These are phyloP conservation scores for Penicillium sp. DNA, from an alignment of 2,329 filamentous ascomycete genomes.

Conservation along the genomic window DNA sequence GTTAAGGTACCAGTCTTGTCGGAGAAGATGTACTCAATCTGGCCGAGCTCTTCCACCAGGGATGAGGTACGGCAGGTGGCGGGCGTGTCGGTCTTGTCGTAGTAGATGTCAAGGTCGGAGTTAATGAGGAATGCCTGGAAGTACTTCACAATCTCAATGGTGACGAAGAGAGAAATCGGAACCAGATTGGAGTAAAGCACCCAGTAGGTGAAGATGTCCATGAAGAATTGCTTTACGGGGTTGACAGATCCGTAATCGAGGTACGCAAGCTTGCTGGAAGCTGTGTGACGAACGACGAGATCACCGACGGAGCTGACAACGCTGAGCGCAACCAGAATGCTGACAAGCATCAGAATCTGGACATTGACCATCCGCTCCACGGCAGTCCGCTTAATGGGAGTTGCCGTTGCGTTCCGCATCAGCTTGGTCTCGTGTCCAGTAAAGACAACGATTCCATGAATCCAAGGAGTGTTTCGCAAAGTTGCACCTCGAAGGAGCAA, in stretches of 20 bases:
- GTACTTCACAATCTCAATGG: constrained; percentile 96
- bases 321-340: constrained; percentile 81
- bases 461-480: constrained; percentile 93
- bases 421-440: constrained; percentile 98
- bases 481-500: constrained; percentile 91
- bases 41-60: constrained; percentile 93
- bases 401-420: constrained; percentile 96
- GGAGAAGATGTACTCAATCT: constrained; percentile 98
- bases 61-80: constrained; percentile 96
- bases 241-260: constrained; percentile 70
- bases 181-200: constrained; percentile 96
- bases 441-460: constrained; percentile 95
- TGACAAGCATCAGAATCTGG: constrained; percentile 88
- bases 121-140: constrained; percentile 98
- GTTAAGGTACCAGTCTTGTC: constrained; percentile 97
- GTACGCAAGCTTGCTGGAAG: constrained; percentile 70
- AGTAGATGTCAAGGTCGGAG: constrained; percentile 96
- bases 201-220: constrained; percentile 98
- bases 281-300: constrained; percentile 74
- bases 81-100: constrained; percentile 92
- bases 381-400: constrained; percentile 96
- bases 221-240: constrained; percentile 81
- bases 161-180: constrained; percentile 97
- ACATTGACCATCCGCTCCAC: constrained; percentile 93
- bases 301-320: constrained; percentile 92